phyloP scores from a whole-genome alignment of 495 filamentous ascomycete genomes.

The Aspergillus diversus region DNA sequence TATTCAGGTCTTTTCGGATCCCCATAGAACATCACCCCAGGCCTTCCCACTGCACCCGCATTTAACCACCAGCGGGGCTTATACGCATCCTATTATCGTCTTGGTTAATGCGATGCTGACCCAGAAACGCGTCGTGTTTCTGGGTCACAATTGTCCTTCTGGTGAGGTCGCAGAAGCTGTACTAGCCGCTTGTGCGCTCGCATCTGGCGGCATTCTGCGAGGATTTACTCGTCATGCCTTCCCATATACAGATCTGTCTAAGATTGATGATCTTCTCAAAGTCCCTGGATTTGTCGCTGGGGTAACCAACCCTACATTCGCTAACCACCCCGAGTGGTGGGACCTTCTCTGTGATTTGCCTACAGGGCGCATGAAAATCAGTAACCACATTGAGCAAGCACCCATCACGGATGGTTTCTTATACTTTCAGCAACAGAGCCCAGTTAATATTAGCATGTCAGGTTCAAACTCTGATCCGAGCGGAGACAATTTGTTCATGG shows the following conservation, averaged over 20 bases:
- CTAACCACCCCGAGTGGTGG: slow-evolving; percentile 97
- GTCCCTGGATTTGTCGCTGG: slow-evolving; percentile 98
- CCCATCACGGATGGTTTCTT: slow-evolving; percentile 77
- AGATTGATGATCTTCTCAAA: slow-evolving; percentile 93
- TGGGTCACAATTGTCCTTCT: slow-evolving; percentile 92
- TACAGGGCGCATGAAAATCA: slow-evolving; percentile 92
- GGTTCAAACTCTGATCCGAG: slow-evolving; percentile 66
- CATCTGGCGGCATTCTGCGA: slow-evolving; percentile 89
- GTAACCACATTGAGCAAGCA: slow-evolving; percentile 73
- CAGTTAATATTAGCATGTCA: slow-evolving; percentile 54
- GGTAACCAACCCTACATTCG: slow-evolving; percentile 96
- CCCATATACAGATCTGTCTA: slow-evolving; percentile 96
- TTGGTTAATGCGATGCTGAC: slow-evolving; percentile 74
- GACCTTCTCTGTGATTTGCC: slow-evolving; percentile 94
- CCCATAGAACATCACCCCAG: slow-evolving; percentile 80
- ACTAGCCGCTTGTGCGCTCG: slow-evolving; percentile 88
- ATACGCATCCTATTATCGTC: slow-evolving; percentile 58
- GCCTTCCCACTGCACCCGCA: slow-evolving; percentile 88
- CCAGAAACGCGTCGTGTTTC: slow-evolving; percentile 94
- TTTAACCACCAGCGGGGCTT: slow-evolving; percentile 85
- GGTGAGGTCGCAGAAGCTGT: slow-evolving; percentile 95
- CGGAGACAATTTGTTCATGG: slow-evolving; percentile 90
- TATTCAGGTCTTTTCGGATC: slow-evolving; percentile 86
- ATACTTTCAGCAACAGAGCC: slow-evolving; percentile 83
- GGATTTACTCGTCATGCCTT: slow-evolving; percentile 98